Evolutionary conservation across 345 rosid species (phyloP), one percentile per base, ranked within the genome.

Genomic region (Brassica incana): DNA sequence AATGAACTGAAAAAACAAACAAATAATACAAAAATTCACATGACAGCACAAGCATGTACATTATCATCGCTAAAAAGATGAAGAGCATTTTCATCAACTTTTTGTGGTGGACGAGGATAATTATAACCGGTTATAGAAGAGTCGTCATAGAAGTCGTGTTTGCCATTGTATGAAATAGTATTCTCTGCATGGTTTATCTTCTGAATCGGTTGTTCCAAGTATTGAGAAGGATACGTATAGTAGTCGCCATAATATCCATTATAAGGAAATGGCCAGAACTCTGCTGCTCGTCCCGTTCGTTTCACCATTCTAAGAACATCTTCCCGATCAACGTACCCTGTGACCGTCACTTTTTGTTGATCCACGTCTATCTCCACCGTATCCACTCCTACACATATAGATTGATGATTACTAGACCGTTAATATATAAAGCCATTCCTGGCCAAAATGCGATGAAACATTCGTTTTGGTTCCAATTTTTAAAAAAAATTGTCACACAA

Each of bases 1-100:
- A 65, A 78, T 9, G 48, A 3, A 40, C 6, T 16, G 77, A 48
- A 75, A 54, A 9, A 33, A 66, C 32, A 38, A 30, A 40, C 12
- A 68, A 67, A 87, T 25, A 60, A 23, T 23, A 60, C 29, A 56
- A 56, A 4, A 27, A 62, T n/a, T 80, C 73, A 80, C 80, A 80
- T 80, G 64, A 80, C 1, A 32, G 2, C 16, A 70, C 83, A 91
- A 5, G 97, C 92, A 72, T 92, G 89, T 30, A 85, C 98, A 52
- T 92, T 94, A 71, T 94, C 98, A 63, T 94, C 97, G 15, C 94
- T 92, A 78, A 94, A 94, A 54, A 92, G 87, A 79, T 86, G 90
- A 70, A 90, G 88, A 3, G 91, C 85, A 4, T 90, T 67, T 67
- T 94, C 97, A 35, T 80, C 80, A 5, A 89, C 78, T 56, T 65